Base-by-base conservation (phyloP, 441 rosid genomes). In the Rhodomyrtus psidioides region DNA sequence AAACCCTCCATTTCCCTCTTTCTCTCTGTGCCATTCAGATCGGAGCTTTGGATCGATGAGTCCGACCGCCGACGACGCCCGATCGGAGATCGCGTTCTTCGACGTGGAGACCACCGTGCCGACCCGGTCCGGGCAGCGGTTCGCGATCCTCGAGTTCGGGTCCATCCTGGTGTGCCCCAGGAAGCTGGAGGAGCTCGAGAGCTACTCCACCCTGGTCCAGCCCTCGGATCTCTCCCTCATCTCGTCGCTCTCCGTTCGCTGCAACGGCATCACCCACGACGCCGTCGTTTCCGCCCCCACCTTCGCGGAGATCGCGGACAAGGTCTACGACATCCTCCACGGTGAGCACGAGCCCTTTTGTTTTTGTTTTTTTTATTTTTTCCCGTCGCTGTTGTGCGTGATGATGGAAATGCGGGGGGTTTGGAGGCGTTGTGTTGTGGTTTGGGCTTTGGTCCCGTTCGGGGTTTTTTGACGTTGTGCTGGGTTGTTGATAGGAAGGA, bases 31-130 rank as follows among this genome's bases (percentile, higher is more conserved):
- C 56, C 5, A 12, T 70, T 34, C 79, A 49, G 34, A 10, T 81
- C 26, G 83, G 16, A 49, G 34, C 27, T 30, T 82, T 23, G 24
- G 15, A 7, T 42, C 84, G 62, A 86, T 86, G 87, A 84, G 54
- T 23, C 58, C 58, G 19, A 82, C 53, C 81, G 88, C 30, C 84
- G 88, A 57, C 59, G 91, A 84, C 44, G 91, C 90, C 9, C 88
- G 91, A 85, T 90, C 98, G 39, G 97, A 95, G 87, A 97, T 97
- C 9, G 97, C 91, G 5, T 97, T 97, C 94, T 96, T 97, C 89
- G 98, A 97, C 89, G 53, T 96, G 2, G 99, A 97, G 85, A 97
- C 99, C 19, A 96, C 98, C 4, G 89, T 94, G 4, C 99, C 99
- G 0, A 86, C 82, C 51, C 91, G 94, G 8, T 7, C 92, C 7